These are phyloP conservation scores for Ligustrum vulgare DNA, from an alignment of 257 asterid species.

Conservation along the genomic window DNA sequence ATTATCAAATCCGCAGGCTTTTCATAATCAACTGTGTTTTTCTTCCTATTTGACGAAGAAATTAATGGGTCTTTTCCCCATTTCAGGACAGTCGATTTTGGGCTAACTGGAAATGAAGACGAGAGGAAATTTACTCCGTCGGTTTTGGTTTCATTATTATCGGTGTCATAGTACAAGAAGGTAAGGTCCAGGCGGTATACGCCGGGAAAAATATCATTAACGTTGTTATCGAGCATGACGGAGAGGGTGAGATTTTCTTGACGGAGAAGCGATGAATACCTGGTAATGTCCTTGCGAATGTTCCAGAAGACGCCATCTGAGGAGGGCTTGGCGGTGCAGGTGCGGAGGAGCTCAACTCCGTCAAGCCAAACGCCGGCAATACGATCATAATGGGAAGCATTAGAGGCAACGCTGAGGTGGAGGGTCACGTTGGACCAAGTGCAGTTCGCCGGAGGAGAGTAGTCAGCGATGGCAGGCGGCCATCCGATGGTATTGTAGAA, in stretches of 20 bases:
- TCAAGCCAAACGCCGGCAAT: constrained; percentile 81
- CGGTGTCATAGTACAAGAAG: constrained; percentile 48
- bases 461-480: constrained; percentile 53
- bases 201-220: constrained; percentile 62
- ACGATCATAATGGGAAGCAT: constrained; percentile 72
- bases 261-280: constrained; percentile 58
- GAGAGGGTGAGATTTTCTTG: constrained; percentile 53
- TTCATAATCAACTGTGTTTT: constrained; percentile 1
- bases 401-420: constrained; percentile 56
- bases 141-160: background rate
- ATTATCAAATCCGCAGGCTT: constrained; percentile 16
- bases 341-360: constrained; percentile 82
- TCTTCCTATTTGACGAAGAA: background rate
- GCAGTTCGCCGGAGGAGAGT: constrained; percentile 64
- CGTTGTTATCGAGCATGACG: constrained; percentile 79
- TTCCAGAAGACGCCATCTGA: constrained; percentile 62
- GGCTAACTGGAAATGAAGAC: constrained; percentile 7
- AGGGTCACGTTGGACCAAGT: constrained; percentile 66
- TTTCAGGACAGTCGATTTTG: constrained; percentile 21
- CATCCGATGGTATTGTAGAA: constrained; percentile 57
- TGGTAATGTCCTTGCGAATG: constrained; percentile 67
- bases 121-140: background rate
- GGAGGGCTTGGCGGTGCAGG: constrained; percentile 81
- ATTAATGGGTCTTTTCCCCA: background rate
- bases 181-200: constrained; percentile 52